Percentiles rank a stretch among this genome's conserved stretches.
Evolutionary conservation across 495 filamentous ascomycete species (phyloP).

Genomic region (Trichodelitschia bisporula): DNA sequence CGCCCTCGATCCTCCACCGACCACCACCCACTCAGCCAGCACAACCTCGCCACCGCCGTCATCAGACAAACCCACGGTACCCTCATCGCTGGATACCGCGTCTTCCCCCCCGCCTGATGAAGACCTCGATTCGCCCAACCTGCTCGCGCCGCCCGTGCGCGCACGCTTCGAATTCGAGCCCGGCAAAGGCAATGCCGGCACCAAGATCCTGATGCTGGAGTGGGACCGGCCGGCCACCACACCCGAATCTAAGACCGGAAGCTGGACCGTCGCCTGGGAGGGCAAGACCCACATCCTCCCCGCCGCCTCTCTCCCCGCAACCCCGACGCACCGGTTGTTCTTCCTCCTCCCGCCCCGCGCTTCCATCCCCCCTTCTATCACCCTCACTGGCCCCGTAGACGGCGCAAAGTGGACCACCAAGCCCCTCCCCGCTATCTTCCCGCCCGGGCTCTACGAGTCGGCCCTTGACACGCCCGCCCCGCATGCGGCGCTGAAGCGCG

Average conservation of each 20-base stretch:
- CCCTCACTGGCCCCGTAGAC: constrained; percentile 18
- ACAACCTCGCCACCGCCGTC: too few relatives aligned
- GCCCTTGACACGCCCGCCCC: too few relatives aligned
- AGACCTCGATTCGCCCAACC: constrained; percentile 17
- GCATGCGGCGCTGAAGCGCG: constrained; percentile 44
- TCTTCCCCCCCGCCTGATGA: too few relatives aligned
- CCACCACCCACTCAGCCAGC: too few relatives aligned
- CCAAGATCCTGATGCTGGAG: constrained; percentile 67
- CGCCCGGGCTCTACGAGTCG: constrained; percentile 38
- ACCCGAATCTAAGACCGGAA: too few relatives aligned
- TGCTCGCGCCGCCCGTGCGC: constrained; percentile 23
- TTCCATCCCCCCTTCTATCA: constrained; percentile 40
- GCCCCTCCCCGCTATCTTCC: constrained; percentile 43
- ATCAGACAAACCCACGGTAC: too few relatives aligned
- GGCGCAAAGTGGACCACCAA: background rate
- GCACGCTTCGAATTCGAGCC: constrained; percentile 73
- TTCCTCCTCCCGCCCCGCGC: constrained; percentile 45
- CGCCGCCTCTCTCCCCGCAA: constrained; percentile 20
- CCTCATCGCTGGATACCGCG: too few relatives aligned
- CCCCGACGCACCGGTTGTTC: constrained; percentile 41
- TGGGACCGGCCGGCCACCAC: too few relatives aligned
- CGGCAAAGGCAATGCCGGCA: constrained; percentile 52
- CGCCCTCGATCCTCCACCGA: too few relatives aligned
- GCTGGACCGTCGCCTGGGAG: constrained; percentile 63
- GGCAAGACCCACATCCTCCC: constrained; percentile 42